Conservation (phyloP, 2,329 filamentous ascomycete genomes). For the Colletotrichum camelliae region DNA sequence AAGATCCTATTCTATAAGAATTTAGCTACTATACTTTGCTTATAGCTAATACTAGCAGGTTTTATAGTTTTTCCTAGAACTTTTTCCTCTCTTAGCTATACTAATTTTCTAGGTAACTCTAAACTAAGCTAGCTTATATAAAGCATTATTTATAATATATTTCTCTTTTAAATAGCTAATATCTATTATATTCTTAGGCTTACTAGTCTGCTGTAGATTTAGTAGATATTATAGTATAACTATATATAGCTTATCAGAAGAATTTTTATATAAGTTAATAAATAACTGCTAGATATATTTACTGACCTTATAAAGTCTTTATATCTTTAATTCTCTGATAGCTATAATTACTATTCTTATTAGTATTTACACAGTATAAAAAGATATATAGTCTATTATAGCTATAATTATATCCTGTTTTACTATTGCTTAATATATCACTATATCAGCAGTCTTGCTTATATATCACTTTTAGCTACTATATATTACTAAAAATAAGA, state of each 20-base stretch:
- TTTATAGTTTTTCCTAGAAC: constrained; percentile 60
- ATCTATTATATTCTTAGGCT: constrained; percentile 35
- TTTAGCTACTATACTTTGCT: background rate
- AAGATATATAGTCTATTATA: constrained; percentile 48
- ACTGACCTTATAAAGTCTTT: constrained; percentile 24
- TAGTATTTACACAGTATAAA: constrained; percentile 54
- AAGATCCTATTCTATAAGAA: background rate
- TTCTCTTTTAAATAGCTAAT: constrained; percentile 47
- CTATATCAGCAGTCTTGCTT: background rate
- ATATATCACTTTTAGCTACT: background rate
- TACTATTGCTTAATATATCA: background rate
- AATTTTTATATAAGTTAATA: constrained; percentile 42
- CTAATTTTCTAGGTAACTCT: background rate
- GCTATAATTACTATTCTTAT: constrained; percentile 55
- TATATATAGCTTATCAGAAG: constrained; percentile 61
- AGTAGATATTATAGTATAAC: constrained; percentile 39
- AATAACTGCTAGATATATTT: background rate
- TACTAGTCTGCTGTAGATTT: background rate
- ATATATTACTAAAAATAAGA: background rate
- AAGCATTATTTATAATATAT: constrained; percentile 40
- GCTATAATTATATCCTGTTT: constrained; percentile 24
- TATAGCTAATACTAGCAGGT: constrained; percentile 55
- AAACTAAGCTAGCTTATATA: background rate
- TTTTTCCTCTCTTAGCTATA: constrained; percentile 38
- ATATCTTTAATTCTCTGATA: constrained; percentile 51